A percentile compares a stretch with the other conserved stretches of the same genome.
Evolutionary conservation across 257 asterid species (phyloP).

Genomic region (Nicotiana benthamiana): DNA sequence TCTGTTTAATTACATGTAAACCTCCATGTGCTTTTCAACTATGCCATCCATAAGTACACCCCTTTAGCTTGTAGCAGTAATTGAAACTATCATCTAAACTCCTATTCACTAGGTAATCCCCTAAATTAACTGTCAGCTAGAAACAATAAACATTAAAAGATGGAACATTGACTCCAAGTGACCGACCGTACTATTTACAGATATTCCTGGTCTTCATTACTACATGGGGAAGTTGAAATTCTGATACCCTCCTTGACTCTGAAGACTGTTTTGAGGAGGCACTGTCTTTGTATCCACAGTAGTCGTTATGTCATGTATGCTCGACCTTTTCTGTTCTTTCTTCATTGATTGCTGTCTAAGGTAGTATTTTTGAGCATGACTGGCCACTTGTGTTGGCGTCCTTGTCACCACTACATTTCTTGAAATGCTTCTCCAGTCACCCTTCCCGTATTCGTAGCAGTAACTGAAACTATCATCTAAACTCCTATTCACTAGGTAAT

Average conservation of each 20-base stretch:
- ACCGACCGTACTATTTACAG: slow-evolving; percentile 18
- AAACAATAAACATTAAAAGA: slow-evolving; percentile 28
- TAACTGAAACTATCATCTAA: slow-evolving; percentile 6
- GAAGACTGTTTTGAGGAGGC: slow-evolving; percentile 45
- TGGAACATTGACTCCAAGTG: slow-evolving; percentile 11
- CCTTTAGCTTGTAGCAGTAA: not conserved
- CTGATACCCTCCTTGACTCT: slow-evolving; percentile 34
- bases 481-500: slow-evolving; percentile 7
- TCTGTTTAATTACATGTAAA: not conserved
- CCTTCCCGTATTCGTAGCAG: slow-evolving; percentile 47
- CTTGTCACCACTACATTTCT: slow-evolving; percentile 80
- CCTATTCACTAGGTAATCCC: slow-evolving; percentile 9
- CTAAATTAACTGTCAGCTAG: slow-evolving; percentile 12
- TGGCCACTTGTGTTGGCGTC: slow-evolving; percentile 92
- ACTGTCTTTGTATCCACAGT: slow-evolving; percentile 40
- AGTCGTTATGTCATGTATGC: slow-evolving; percentile 85
- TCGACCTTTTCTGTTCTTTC: slow-evolving; percentile 75
- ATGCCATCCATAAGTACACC: not conserved
- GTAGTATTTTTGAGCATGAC: slow-evolving; percentile 85
- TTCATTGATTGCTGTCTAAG: slow-evolving; percentile 69
- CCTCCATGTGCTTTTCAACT: not conserved
- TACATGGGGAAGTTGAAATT: slow-evolving; percentile 33
- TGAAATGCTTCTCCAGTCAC: slow-evolving; percentile 97
- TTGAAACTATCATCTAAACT: slow-evolving; percentile 7
- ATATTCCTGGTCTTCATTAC: slow-evolving; percentile 22